Conservation (phyloP, 1,284 basidiomycete genomes). For the Boletellus deceptivus region DNA sequence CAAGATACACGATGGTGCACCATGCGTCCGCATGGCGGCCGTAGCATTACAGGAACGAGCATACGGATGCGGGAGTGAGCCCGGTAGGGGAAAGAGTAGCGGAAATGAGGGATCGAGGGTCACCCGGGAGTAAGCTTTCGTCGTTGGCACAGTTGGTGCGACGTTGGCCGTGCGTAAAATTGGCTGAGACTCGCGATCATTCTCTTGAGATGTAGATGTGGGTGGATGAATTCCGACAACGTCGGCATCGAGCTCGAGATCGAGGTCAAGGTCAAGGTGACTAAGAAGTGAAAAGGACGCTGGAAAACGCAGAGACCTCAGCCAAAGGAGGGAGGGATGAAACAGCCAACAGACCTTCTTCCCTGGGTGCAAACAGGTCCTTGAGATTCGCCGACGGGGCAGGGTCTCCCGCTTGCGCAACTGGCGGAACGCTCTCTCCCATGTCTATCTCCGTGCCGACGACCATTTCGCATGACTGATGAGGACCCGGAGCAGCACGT, state of each 20-base stretch:
- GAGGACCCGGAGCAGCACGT: background rate
- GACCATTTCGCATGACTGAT: background rate
- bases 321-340: background rate
- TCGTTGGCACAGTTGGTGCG: background rate
- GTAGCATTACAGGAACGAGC: background rate
- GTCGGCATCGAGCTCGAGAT: constrained; percentile 63
- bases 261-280: constrained; percentile 61
- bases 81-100: constrained; percentile 59
- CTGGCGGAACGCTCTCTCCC: constrained; percentile 1
- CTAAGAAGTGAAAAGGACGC: constrained; percentile 65
- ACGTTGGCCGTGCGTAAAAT: background rate
- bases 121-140: constrained; percentile 8
- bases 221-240: constrained; percentile 22
- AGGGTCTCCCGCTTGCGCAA: constrained; percentile 1
- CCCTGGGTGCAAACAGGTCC: constrained; percentile 65
- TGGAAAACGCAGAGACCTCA: constrained; percentile 11
- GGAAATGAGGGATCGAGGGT: constrained; percentile 52
- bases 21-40: constrained; percentile 1
- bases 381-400: constrained; percentile 44
- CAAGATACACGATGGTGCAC: constrained; percentile 10
- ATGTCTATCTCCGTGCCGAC: constrained; percentile 13
- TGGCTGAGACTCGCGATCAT: background rate
- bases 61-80: constrained; percentile 24
- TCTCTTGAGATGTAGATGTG: constrained; percentile 1
- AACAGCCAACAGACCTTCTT: constrained; percentile 47